Conservation (phyloP, 1,284 basidiomycete species). For the Cutaneotrichosporon cavernicola region DNA sequence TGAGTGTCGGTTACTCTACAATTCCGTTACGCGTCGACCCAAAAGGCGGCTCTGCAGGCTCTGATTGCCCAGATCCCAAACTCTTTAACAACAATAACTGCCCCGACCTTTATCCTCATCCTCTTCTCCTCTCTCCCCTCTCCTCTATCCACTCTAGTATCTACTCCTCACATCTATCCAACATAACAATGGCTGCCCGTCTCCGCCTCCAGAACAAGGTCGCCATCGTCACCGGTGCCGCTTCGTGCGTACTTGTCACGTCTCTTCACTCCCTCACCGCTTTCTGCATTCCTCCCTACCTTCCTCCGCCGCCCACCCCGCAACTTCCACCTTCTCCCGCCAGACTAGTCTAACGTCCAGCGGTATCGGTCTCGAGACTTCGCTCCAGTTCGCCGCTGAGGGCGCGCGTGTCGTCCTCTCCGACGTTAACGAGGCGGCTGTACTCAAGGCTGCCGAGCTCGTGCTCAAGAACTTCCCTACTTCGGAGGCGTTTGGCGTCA, state of each 20-base stretch:
- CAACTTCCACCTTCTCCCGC: not conserved
- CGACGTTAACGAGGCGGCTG: constrained; percentile 78
- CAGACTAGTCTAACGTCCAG: constrained; percentile 23
- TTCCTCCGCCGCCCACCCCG: not conserved
- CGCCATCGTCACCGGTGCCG: constrained; percentile 54
- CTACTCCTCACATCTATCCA: constrained; percentile 4
- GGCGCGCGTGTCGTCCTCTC: constrained; percentile 82
- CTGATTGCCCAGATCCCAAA: too few relatives aligned
- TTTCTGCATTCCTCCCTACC: too few relatives aligned
- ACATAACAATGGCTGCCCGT: constrained; percentile 26
- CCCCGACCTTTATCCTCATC: not conserved
- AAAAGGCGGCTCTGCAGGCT: too few relatives aligned
- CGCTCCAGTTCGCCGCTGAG: constrained; percentile 86
- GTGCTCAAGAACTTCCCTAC: constrained; percentile 69
- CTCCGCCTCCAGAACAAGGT: constrained; percentile 51
- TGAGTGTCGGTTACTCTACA: too few relatives aligned
- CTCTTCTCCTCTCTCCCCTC: not conserved
- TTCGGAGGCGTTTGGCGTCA: constrained; percentile 67
- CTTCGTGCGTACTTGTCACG: constrained; percentile 40
- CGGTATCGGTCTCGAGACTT: constrained; percentile 91
- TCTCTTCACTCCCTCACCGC: not conserved
- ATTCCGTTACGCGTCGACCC: too few relatives aligned
- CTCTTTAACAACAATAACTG: not conserved
- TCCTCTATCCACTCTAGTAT: not conserved
- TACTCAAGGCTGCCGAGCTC: constrained; percentile 66